These are phyloP conservation scores for Rhododendron ovatum DNA, from an alignment of 148 eudicot species.

Conservation along the genomic window DNA sequence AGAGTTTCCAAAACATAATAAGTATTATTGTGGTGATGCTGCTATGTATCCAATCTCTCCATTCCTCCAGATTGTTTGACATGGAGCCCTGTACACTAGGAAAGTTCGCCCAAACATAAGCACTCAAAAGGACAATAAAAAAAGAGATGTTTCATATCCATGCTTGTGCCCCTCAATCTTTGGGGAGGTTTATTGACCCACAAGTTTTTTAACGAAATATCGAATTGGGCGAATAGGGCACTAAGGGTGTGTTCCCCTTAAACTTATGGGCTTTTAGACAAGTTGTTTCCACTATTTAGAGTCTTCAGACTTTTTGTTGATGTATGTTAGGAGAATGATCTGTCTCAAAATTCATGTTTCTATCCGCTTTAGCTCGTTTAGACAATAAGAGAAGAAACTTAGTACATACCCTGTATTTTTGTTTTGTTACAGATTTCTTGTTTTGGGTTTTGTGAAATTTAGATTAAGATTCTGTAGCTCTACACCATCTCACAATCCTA, in stretches of 20 bases:
- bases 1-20: too few species aligned
- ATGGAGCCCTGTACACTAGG: too few species aligned
- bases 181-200: neutral
- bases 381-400: neutral
- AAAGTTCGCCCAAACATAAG: too few species aligned
- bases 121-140: too few species aligned
- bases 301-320: too few species aligned
- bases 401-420: neutral
- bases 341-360: neutral
- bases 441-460: neutral
- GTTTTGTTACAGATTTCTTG: neutral
- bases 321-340: neutral
- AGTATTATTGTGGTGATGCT: too few species aligned
- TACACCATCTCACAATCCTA: neutral
- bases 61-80: too few species aligned
- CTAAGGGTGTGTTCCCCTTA: neutral
- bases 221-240: neutral
- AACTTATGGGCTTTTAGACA: neutral
- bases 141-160: neutral
- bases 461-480: neutral
- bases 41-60: too few species aligned
- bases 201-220: neutral
- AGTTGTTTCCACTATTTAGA: neutral
- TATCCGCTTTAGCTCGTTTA: neutral
- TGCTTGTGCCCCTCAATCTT: neutral